These are phyloP conservation scores for Plasmodium coatneyi DNA, from an alignment of 169 alveolate genomes.

Conservation along the genomic window DNA sequence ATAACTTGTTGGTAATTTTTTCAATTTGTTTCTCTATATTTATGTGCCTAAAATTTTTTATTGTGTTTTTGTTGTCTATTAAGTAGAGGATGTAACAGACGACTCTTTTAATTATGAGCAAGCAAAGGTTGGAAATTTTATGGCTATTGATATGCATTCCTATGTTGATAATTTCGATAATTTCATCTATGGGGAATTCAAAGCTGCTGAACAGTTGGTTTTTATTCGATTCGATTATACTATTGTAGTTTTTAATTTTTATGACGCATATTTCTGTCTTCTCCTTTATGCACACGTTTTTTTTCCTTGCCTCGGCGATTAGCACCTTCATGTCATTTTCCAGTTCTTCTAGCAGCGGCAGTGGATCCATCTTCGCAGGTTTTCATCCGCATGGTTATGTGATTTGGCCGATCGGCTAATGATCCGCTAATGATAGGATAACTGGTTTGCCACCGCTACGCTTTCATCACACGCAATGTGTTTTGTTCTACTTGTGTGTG, in stretches of 20 bases:
- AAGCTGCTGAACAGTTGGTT: constrained; percentile 33
- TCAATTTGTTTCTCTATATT: constrained; percentile 48
- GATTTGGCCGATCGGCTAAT: background rate
- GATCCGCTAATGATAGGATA: background rate
- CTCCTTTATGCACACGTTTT: constrained; percentile 54
- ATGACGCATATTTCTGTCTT: constrained; percentile 49
- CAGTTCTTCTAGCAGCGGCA: constrained; percentile 37
- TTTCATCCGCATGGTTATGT: background rate
- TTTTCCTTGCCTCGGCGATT: constrained; percentile 38
- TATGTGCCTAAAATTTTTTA: constrained; percentile 28
- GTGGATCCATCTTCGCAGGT: constrained; percentile 19
- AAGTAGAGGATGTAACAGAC: constrained; percentile 38
- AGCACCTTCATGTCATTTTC: constrained; percentile 57
- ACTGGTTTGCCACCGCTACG: background rate
- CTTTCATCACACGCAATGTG: background rate
- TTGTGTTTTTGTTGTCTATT: constrained; percentile 57
- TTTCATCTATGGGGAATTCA: constrained; percentile 62
- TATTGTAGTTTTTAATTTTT: constrained; percentile 55
- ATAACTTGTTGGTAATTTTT: constrained; percentile 59
- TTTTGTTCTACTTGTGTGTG: background rate
- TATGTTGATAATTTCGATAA: constrained; percentile 44
- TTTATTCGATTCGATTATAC: constrained; percentile 42
- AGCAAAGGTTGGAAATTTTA: constrained; percentile 28
- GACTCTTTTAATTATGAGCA: constrained; percentile 24
- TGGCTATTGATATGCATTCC: constrained; percentile 27